Percentiles rank a stretch among this genome's conserved stretches.
Conservation (phyloP, 2,329 filamentous ascomycete genomes). For the Cercospora beticola region DNA sequence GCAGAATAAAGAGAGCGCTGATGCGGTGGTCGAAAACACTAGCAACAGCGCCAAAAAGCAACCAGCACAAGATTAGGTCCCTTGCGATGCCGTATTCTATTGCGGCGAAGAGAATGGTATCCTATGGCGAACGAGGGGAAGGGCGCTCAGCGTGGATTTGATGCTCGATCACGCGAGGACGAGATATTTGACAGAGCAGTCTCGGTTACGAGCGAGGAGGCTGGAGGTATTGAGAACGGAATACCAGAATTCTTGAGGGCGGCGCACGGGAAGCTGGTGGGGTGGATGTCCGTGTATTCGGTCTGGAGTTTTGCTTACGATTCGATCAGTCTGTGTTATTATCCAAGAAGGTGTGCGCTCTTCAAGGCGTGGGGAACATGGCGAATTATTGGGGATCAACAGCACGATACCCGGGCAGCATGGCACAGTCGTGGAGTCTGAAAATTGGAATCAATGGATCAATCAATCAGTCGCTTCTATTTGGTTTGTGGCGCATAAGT, state of each 20-base stretch:
- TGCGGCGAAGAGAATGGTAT: background rate
- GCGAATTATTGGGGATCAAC: background rate
- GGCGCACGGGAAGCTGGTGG: background rate
- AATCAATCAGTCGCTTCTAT: background rate
- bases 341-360: background rate
- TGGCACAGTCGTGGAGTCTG: background rate
- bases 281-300: background rate
- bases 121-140: background rate
- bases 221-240: background rate
- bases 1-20: conserved; percentile 14
- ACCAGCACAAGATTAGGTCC: conserved; percentile 14
- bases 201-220: background rate
- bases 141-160: conserved; percentile 5
- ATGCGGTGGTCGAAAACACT: background rate
- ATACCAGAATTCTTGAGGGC: background rate
- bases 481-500: background rate
- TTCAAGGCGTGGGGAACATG: background rate
- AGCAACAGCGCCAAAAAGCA: conserved; percentile 8
- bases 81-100: conserved; percentile 7
- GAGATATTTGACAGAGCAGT: conserved; percentile 3
- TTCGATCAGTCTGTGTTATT: background rate
- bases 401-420: background rate
- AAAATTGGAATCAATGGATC: background rate
- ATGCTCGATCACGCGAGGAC: background rate
- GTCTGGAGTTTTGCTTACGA: background rate